A percentile compares a stretch with the other conserved stretches of the same genome.
Evolutionary conservation across 352 stramenopile species (phyloP).

Genomic region (Discostella stelligera): DNA sequence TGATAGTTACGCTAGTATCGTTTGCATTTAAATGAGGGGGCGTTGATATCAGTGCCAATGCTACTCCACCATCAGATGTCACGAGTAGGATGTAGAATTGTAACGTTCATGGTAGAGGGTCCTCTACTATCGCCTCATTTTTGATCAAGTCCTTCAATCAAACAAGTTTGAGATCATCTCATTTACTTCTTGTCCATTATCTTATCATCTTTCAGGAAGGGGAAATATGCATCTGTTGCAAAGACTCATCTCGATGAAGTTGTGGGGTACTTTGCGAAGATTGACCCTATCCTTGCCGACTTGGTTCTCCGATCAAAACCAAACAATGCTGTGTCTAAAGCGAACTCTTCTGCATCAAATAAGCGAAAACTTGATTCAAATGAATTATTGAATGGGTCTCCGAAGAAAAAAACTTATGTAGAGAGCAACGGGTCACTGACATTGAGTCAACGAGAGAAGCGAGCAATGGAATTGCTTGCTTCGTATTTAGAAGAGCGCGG

Average conservation of each 20-base stretch:
- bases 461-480: conserved; percentile 61
- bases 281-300: conserved; percentile 54
- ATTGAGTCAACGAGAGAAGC: conserved; percentile 66
- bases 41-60: not conserved
- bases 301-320: conserved; percentile 39
- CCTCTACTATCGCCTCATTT: conserved; percentile 11
- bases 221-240: conserved; percentile 63
- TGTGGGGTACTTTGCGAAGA: conserved; percentile 60
- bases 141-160: conserved; percentile 8
- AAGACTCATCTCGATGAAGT: conserved; percentile 62
- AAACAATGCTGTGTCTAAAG: conserved; percentile 20
- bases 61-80: conserved; percentile 7
- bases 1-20: not conserved
- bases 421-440: conserved; percentile 42
- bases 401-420: conserved; percentile 44
- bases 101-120: not conserved
- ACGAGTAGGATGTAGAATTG: not conserved
- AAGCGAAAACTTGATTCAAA: conserved; percentile 41
- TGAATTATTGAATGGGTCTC: conserved; percentile 21
- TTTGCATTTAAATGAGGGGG: not conserved
- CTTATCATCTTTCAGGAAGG: conserved; percentile 58
- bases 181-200: conserved; percentile 19
- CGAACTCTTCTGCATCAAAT: conserved; percentile 16
- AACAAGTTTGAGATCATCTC: conserved; percentile 6
- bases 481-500: conserved; percentile 69